These are phyloP conservation scores for Gloeostereum incarnatum DNA, from an alignment of 768 basidiomycete species.

Conservation along the genomic window DNA sequence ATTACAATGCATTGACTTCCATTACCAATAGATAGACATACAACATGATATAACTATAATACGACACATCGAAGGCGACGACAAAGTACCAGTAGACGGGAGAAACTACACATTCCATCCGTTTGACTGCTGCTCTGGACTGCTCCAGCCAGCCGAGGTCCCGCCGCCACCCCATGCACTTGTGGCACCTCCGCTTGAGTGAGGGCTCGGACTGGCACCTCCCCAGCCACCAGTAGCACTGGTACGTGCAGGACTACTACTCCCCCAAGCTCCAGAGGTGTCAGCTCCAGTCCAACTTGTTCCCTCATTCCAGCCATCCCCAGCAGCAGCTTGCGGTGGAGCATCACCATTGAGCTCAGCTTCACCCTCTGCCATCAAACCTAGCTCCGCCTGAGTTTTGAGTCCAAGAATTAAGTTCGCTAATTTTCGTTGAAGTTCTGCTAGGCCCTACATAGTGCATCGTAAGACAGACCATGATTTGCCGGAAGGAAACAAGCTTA, in stretches of 20 bases:
- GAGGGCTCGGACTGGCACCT: constrained; percentile 15
- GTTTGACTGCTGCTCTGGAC: constrained; percentile 36
- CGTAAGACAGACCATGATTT: not conserved
- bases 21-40: no score
- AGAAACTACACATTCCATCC: constrained; percentile 46
- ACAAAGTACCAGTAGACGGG: no score
- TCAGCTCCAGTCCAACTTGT: constrained; percentile 5
- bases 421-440: constrained; percentile 72
- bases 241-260: constrained; percentile 17
- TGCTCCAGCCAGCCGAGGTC: constrained; percentile 37
- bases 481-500: constrained; percentile 15
- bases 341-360: constrained; percentile 14
- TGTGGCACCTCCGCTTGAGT: constrained; percentile 12
- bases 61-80: no score
- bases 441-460: constrained; percentile 45
- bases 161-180: constrained; percentile 25
- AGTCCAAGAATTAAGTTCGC: constrained; percentile 73
- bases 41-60: no score
- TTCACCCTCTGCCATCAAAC: constrained; percentile 34
- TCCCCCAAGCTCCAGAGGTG: constrained; percentile 17
- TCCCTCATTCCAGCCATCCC: constrained; percentile 12
- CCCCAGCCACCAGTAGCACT: constrained; percentile 24
- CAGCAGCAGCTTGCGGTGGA: constrained; percentile 11
- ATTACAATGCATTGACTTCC: no score
- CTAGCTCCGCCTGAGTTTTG: constrained; percentile 53